phyloP scores from a whole-genome alignment of 805 yeast species.

The Candida maltosa region DNA sequence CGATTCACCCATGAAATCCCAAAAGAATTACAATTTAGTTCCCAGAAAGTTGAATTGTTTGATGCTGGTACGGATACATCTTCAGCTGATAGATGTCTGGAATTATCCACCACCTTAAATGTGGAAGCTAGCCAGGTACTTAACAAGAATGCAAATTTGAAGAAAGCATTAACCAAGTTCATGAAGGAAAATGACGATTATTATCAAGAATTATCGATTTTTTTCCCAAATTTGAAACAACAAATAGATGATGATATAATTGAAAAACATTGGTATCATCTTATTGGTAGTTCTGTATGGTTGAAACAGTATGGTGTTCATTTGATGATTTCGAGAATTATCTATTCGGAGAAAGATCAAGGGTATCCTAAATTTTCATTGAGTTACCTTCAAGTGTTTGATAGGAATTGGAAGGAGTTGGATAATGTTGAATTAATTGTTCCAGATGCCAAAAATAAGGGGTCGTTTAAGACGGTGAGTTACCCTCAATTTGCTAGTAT shows the following conservation, averaged over 20 bases:
- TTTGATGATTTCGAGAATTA: slow-evolving; percentile 42
- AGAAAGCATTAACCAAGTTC: too few species aligned
- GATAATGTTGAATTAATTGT: slow-evolving; percentile 18
- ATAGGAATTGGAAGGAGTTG: slow-evolving; percentile 46
- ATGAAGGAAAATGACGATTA: slow-evolving; percentile 2
- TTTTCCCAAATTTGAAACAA: slow-evolving; percentile 3
- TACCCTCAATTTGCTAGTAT: slow-evolving; percentile 28
- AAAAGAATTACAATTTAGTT: too few species aligned
- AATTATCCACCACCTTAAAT: too few species aligned
- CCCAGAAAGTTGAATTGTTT: too few species aligned
- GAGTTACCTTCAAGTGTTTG: slow-evolving; percentile 43
- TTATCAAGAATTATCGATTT: neutral
- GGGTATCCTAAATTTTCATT: slow-evolving; percentile 38
- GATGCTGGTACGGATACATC: too few species aligned
- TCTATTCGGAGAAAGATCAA: slow-evolving; percentile 30
- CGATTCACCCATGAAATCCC: too few species aligned
- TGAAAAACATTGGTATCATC: slow-evolving; percentile 39
- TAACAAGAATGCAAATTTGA: too few species aligned
- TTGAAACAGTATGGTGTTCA: slow-evolving; percentile 48
- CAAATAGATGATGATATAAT: slow-evolving; percentile 10
- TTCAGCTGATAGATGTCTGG: too few species aligned
- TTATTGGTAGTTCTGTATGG: slow-evolving; percentile 54
- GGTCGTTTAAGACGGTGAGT: slow-evolving; percentile 7
- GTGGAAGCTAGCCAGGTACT: too few species aligned
- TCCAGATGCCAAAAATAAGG: slow-evolving; percentile 13